Conservation (phyloP, 2,329 filamentous ascomycete species). For the Apiospora rasikravindrae region DNA sequence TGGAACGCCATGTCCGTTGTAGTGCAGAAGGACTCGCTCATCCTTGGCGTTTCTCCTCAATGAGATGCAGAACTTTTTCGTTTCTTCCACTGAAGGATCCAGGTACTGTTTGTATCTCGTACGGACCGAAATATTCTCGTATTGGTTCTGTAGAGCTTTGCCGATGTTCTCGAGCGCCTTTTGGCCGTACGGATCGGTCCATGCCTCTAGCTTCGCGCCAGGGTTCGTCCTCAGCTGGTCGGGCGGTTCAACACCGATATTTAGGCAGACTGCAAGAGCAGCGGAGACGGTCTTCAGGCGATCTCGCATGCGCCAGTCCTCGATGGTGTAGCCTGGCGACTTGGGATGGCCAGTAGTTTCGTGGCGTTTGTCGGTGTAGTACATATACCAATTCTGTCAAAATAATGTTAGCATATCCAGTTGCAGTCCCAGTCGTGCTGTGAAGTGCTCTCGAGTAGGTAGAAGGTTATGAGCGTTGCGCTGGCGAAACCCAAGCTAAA, state of each 20-base stretch:
- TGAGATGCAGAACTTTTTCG: slow-evolving; percentile 93
- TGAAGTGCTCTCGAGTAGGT: not conserved
- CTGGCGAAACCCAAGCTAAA: not conserved
- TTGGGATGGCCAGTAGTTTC: slow-evolving; percentile 91
- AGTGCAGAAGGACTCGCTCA: slow-evolving; percentile 95
- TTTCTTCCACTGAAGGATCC: slow-evolving; percentile 96
- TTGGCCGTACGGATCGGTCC: slow-evolving; percentile 87
- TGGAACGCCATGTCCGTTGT: slow-evolving; percentile 97
- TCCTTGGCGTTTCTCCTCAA: slow-evolving; percentile 92
- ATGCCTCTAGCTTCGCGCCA: slow-evolving; percentile 92
- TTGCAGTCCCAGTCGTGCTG: not conserved
- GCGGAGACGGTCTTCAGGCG: slow-evolving; percentile 96
- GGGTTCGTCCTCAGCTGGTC: slow-evolving; percentile 96
- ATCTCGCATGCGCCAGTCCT: slow-evolving; percentile 98
- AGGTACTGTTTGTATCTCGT: slow-evolving; percentile 98
- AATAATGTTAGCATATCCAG: not conserved
- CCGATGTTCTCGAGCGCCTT: slow-evolving; percentile 94
- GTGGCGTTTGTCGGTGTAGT: slow-evolving; percentile 97
- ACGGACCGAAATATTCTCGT: slow-evolving; percentile 91
- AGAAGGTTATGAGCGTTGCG: not conserved
- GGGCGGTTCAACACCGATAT: slow-evolving; percentile 96
- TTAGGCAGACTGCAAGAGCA: slow-evolving; percentile 90
- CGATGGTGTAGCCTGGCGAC: slow-evolving; percentile 66
- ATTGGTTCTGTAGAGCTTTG: slow-evolving; percentile 93
- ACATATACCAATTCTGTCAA: slow-evolving; percentile 97